Evolutionary conservation across 2,329 filamentous ascomycete species (phyloP).

Genomic region (Exserohilum rostratum): DNA sequence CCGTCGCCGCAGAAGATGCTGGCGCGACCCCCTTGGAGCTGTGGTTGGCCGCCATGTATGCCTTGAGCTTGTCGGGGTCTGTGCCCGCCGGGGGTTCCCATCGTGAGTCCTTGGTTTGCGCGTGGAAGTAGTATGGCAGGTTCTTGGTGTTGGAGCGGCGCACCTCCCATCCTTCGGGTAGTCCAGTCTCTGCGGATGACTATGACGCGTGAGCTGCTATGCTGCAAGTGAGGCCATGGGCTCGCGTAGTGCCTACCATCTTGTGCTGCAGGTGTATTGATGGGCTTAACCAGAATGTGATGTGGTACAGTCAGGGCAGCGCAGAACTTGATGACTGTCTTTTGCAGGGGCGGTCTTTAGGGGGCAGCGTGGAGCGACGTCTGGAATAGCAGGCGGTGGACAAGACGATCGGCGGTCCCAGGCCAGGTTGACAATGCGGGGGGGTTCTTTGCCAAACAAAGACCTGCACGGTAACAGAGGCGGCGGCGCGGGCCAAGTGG

Average conservation of each 20-base stretch:
- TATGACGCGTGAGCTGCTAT: constrained; percentile 32
- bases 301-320: not conserved
- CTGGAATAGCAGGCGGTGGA: constrained; percentile 16
- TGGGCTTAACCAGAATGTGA: constrained; percentile 1
- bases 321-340: constrained; percentile 8
- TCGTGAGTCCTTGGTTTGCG: constrained; percentile 81
- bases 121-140: constrained; percentile 98
- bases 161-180: constrained; percentile 90
- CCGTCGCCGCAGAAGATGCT: constrained; percentile 46
- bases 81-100: constrained; percentile 93
- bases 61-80: constrained; percentile 89
- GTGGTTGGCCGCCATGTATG: constrained; percentile 91
- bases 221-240: not conserved
- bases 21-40: constrained; percentile 60
- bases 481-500: constrained; percentile 11
- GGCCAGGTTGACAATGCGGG: constrained; percentile 28
- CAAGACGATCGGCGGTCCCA: constrained; percentile 27
- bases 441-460: constrained; percentile 18
- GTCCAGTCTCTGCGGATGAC: constrained; percentile 59
- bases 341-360: not conserved
- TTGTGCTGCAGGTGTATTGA: not conserved
- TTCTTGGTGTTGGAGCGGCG: constrained; percentile 98
- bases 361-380: constrained; percentile 13
- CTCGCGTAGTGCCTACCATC: constrained; percentile 38
- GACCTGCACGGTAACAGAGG: constrained; percentile 6